Percentiles rank a stretch among this genome's conserved stretches.
phyloP scores from a whole-genome alignment of 2,329 filamentous ascomycete genomes.

The Akanthomyces lecanii region DNA sequence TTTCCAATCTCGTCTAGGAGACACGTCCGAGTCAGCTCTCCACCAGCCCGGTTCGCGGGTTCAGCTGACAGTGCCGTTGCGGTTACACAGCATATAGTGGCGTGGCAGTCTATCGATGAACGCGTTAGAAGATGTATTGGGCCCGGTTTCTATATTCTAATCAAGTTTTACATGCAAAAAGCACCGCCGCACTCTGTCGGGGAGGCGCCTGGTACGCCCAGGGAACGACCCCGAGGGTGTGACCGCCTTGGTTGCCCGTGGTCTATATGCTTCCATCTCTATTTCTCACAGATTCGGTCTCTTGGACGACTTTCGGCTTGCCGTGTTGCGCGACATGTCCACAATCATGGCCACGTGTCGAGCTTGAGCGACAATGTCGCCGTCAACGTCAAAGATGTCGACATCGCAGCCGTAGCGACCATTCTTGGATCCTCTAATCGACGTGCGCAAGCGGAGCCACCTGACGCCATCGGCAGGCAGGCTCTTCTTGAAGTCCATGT shows the following conservation, averaged over 20 bases:
- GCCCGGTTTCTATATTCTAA: not conserved
- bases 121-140: not conserved
- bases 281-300: not conserved
- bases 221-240: not conserved
- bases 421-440: slow-evolving; percentile 63
- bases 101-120: not conserved
- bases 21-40: not conserved
- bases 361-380: slow-evolving; percentile 29
- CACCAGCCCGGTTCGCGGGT: not conserved
- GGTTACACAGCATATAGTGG: slow-evolving; percentile 9
- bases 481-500: slow-evolving; percentile 71
- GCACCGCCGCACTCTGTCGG: not conserved
- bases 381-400: slow-evolving; percentile 51
- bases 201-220: not conserved
- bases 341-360: slow-evolving; percentile 30
- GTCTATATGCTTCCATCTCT: not conserved
- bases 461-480: slow-evolving; percentile 64
- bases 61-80: slow-evolving; percentile 1
- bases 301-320: slow-evolving; percentile 19
- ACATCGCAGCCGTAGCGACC: slow-evolving; percentile 74
- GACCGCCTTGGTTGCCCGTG: not conserved
- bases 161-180: not conserved
- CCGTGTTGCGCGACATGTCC: slow-evolving; percentile 24
- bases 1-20: not conserved
- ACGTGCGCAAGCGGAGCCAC: slow-evolving; percentile 65